Evolutionary conservation across 805 yeast species (phyloP).

Genomic region (Ascoidea tarda): DNA sequence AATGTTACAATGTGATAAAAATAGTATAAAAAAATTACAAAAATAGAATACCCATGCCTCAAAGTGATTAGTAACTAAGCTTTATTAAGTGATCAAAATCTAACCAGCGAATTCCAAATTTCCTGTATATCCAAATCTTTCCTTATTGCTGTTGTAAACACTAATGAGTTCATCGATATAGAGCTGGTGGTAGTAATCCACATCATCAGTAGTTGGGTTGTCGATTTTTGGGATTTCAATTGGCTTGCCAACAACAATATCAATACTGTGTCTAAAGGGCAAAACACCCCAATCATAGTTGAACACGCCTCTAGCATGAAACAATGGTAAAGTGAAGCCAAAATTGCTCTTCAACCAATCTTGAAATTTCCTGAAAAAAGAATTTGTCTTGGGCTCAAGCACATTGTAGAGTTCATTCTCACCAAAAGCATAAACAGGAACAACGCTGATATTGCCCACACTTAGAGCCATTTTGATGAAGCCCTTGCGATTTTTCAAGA

Average conservation of each 20-base stretch:
- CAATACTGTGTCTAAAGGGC: conserved; percentile 72
- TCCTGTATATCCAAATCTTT: conserved; percentile 20
- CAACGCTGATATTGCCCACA: conserved; percentile 62
- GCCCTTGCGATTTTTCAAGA: conserved; percentile 70
- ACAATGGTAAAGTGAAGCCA: conserved; percentile 83
- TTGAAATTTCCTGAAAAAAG: conserved; percentile 45
- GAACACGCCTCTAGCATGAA: conserved; percentile 85
- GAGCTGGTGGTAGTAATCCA: conserved; percentile 57
- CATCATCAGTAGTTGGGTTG: conserved; percentile 30
- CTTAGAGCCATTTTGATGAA: conserved; percentile 79
- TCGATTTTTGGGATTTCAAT: conserved; percentile 38
- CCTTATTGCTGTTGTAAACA: conserved; percentile 56
- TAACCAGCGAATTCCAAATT: neutral
- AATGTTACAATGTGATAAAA: no score
- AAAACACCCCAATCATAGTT: conserved; percentile 85
- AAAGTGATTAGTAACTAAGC: no score
- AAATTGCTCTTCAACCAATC: conserved; percentile 52
- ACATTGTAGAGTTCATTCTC: conserved; percentile 58
- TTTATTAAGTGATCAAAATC: no score
- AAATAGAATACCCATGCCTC: no score
- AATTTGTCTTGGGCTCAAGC: conserved; percentile 25
- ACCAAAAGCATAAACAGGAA: conserved; percentile 86
- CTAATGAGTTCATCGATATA: conserved; percentile 52
- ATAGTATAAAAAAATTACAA: no score
- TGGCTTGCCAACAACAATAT: conserved; percentile 64